Base-by-base conservation (phyloP, 2,329 filamentous ascomycete genomes). In the Bipolaris cookei region DNA sequence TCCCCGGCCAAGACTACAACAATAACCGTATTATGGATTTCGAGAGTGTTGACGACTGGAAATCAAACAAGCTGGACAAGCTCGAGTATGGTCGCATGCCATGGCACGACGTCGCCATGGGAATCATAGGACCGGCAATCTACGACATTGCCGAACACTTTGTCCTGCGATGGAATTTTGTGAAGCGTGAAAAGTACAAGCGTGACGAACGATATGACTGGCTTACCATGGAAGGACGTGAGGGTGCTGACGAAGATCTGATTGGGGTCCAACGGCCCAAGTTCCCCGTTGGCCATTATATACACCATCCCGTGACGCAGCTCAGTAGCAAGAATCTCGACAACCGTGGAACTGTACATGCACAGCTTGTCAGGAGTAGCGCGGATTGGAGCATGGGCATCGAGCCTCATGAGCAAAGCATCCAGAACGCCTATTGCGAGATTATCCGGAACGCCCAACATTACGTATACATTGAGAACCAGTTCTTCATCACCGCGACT, bases 151-250 rank as follows among this genome's bases (percentile, higher is more conserved):
- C 93, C 0, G 93, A 97, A 77, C 93, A 98, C 74, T 99, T 98
- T 67, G 88, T 96, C 7, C 80, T 97, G 43, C 87, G 95, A 32
- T 98, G 94, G 95, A 98, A 99, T 72, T 97, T 97, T 69, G 84
- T 94, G 78, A 98, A 98, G 79, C 87, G 94, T 34, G 94, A 98
- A 82, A 98, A 98, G 80, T 97, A 98, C 80, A 98, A 98, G 81
- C 89, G 93, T 4, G 90, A 94, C 64, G 81, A 87, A 0, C 82
- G 87, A 35, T 96, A 91, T 64, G 91, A 96, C 71, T 98, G 93
- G 92, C 81, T 98, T 5, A 83, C 87, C 58, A 77, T 98, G 58
- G 87, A 91, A 56, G 92, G 90, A 6, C 86, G 91, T 13, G 84
- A 89, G 54, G 90, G 87, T 6, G 84, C 90, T 0, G 85, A 96